Evolutionary conservation across 306 rosid genomes (phyloP).

Genomic region (cucumber (Cucumis sativus)): DNA sequence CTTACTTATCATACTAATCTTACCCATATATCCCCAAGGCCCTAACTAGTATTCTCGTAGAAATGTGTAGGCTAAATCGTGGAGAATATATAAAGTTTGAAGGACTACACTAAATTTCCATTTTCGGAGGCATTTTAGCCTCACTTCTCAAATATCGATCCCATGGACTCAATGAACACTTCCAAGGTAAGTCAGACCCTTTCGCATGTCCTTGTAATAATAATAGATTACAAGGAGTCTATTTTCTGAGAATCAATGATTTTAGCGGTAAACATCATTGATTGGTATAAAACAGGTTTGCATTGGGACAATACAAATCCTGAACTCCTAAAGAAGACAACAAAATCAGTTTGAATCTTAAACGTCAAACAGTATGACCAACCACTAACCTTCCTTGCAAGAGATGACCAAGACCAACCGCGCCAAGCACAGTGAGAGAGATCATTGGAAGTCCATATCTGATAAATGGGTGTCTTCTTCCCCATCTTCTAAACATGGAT

Average conservation of each 20-base stretch:
- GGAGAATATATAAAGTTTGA: not conserved
- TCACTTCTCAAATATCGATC: not conserved
- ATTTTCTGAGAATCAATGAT: too few species aligned
- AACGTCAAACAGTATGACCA: not conserved
- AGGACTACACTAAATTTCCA: not conserved
- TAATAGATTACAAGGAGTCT: too few species aligned
- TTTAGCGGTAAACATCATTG: not conserved
- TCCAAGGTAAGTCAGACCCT: not conserved
- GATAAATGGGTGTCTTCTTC: conserved; percentile 61
- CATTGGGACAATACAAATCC: too few species aligned
- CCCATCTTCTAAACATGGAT: conserved; percentile 54
- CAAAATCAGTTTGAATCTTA: not conserved
- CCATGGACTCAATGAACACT: not conserved
- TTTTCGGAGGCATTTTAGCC: not conserved
- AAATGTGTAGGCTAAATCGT: not conserved
- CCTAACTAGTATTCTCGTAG: not conserved
- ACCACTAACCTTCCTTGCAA: conserved; percentile 67
- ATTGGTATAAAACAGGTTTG: not conserved
- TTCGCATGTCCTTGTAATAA: not conserved
- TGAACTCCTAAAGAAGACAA: not conserved
- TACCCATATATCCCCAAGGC: too few species aligned
- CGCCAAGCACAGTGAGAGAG: conserved; percentile 71
- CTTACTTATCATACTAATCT: too few species aligned
- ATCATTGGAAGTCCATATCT: conserved; percentile 91
- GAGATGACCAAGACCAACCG: conserved; percentile 79